Base-by-base conservation (phyloP, 225 moss, liverwort and hornwort genomes). In the Polytrichum formosum region DNA sequence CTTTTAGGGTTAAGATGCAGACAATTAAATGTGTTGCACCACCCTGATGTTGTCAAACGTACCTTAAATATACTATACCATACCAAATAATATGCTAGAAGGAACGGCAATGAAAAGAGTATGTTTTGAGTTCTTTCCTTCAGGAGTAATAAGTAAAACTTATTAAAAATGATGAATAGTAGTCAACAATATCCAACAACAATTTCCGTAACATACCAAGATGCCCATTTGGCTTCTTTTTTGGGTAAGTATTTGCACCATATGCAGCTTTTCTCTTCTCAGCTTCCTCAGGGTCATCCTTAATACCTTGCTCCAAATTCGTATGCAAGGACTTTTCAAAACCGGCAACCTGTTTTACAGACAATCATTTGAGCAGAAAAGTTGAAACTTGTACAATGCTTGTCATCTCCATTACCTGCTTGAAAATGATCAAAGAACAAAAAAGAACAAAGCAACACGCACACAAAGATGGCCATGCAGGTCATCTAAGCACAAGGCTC, bases 211-310 rank as follows among this genome's bases (percentile, higher is more conserved):
- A 21, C 87, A 35, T 87, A 94, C 94, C 77, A 16, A 69, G 54
- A 94, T 78, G 53, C 77, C 74, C 80, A n/a, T 94, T 98, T 3
- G 90, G 65, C 18, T 90, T 85, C 53, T 93, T 94, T 67, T 88
- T 78, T 2, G 94, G 92, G 73, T 92, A 90, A n/a, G 88, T 90
- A 65, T 99, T 99, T 19, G 71, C 28, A 18, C 98, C 98, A 66
- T 81, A 99, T 1, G 85, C 91, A 66, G 79, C 80, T 68, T 86
- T 90, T 55, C 98, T 84, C 75, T 84, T 91, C 19, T 92, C 80
- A 28, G 89, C 4, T 25, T 67, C 84, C 55, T 79, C 83, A 4
- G 75, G 75, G 65, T 72, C 78, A 9, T 84, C 91, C 6, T 62
- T 70, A 18, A 94, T 68, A 53, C 98, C 98, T 4, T 80, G 74